phyloP scores from a whole-genome alignment of 2,329 filamentous ascomycete species.

The Emydomyces testavorans region DNA sequence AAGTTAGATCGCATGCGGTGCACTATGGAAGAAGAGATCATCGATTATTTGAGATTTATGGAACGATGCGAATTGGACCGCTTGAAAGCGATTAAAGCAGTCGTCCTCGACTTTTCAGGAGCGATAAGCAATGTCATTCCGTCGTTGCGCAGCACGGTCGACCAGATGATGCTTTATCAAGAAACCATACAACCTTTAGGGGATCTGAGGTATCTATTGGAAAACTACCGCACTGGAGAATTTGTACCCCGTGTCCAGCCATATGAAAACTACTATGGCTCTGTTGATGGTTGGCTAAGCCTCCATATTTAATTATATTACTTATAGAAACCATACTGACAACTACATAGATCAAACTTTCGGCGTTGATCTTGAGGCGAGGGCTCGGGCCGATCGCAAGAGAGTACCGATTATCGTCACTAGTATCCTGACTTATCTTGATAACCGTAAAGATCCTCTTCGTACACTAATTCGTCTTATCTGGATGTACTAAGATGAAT shows the following conservation, averaged over 20 bases:
- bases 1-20: conserved; percentile 85
- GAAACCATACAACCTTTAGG: conserved; percentile 92
- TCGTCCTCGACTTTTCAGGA: conserved; percentile 93
- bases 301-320: neutral
- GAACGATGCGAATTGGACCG: conserved; percentile 94
- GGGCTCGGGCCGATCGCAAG: conserved; percentile 87
- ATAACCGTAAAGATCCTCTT: conserved; percentile 50
- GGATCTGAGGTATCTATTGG: conserved; percentile 83
- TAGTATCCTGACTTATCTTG: conserved; percentile 83
- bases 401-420: conserved; percentile 88
- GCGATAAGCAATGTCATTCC: conserved; percentile 97
- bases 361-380: conserved; percentile 91
- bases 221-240: conserved; percentile 91
- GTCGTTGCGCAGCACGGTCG: conserved; percentile 84
- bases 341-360: conserved; percentile 67
- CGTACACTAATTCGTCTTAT: neutral
- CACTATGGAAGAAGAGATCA: conserved; percentile 88
- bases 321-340: conserved; percentile 4
- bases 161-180: conserved; percentile 98
- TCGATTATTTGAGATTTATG: conserved; percentile 85
- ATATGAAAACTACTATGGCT: conserved; percentile 99
- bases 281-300: conserved; percentile 55
- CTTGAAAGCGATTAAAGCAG: conserved; percentile 94
- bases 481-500: neutral
- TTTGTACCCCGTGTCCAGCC: conserved; percentile 83